Percentiles rank a stretch among this genome's conserved stretches.
Evolutionary conservation across 2,329 filamentous ascomycete species (phyloP).

Genomic region (Ceratocystis albifundus): DNA sequence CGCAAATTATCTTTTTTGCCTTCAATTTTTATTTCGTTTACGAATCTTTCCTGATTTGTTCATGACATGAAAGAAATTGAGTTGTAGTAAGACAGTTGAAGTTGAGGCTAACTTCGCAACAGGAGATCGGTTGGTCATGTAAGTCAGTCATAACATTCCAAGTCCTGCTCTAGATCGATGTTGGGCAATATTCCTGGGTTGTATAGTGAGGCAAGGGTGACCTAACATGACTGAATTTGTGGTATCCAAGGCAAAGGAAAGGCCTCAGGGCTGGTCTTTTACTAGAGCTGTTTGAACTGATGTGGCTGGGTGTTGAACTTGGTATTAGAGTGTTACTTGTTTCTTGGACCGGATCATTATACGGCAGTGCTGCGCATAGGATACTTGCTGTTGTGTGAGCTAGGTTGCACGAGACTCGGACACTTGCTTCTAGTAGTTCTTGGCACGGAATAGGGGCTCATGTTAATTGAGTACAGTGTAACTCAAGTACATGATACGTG

Average conservation of each 20-base stretch:
- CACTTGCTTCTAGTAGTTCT: neutral
- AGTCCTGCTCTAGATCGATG: no score
- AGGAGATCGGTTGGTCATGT: no score
- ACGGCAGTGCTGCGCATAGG: neutral
- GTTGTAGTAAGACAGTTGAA: neutral
- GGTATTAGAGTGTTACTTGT: no score
- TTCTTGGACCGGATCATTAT: neutral
- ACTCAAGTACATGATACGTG: no score
- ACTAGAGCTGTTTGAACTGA: no score
- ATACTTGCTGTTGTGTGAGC: neutral
- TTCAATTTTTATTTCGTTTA: neutral
- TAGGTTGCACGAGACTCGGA: neutral
- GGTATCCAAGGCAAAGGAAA: no score
- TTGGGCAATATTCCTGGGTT: no score
- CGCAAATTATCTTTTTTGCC: neutral
- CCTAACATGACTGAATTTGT: no score
- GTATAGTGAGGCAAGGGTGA: no score
- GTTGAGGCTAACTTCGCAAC: neutral
- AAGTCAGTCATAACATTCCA: no score
- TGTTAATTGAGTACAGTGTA: neutral
- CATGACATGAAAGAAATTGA: neutral
- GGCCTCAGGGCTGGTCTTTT: no score
- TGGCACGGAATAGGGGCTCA: neutral
- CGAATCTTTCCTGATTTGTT: neutral
- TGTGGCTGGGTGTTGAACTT: no score